A percentile compares a stretch with the other conserved stretches of the same genome.
Conservation (phyloP, 805 yeast genomes). For the Candida pini region DNA sequence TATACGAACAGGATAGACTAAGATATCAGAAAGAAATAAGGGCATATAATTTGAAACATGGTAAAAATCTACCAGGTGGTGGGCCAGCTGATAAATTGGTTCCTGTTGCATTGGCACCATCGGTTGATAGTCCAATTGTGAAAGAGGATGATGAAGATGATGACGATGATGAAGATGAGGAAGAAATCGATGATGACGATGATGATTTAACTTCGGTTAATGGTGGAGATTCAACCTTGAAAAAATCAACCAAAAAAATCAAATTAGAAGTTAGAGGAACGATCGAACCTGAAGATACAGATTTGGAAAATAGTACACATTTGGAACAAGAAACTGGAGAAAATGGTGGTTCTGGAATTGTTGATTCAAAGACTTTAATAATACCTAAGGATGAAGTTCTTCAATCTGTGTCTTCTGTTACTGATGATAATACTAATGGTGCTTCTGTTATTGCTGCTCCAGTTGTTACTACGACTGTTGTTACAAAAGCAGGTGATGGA, state of each 20-base stretch:
- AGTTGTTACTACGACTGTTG: not conserved
- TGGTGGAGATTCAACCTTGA: too few relatives aligned
- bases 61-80: conserved; percentile 4
- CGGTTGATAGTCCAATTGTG: not conserved
- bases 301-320: too few relatives aligned
- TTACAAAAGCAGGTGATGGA: not conserved
- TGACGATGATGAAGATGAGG: conserved; percentile 3
- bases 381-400: too few relatives aligned
- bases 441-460: conserved; percentile 1
- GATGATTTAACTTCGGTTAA: not conserved
- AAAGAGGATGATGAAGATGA: conserved; percentile 4
- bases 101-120: not conserved
- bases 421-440: conserved; percentile 4
- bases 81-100: conserved; percentile 1
- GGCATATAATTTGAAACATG: conserved; percentile 28
- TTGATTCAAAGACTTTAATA: too few relatives aligned
- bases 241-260: too few relatives aligned
- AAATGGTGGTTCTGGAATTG: too few relatives aligned
- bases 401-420: too few relatives aligned
- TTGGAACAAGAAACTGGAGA: too few relatives aligned
- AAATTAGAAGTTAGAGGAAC: too few relatives aligned
- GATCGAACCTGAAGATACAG: too few relatives aligned
- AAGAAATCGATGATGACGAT: conserved; percentile 1
- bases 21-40: conserved; percentile 73
- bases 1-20: conserved; percentile 72